Percentiles rank a stretch among this genome's conserved stretches.
Conservation (phyloP, 331 rosid genomes). For the Quercus lobata region DNA sequence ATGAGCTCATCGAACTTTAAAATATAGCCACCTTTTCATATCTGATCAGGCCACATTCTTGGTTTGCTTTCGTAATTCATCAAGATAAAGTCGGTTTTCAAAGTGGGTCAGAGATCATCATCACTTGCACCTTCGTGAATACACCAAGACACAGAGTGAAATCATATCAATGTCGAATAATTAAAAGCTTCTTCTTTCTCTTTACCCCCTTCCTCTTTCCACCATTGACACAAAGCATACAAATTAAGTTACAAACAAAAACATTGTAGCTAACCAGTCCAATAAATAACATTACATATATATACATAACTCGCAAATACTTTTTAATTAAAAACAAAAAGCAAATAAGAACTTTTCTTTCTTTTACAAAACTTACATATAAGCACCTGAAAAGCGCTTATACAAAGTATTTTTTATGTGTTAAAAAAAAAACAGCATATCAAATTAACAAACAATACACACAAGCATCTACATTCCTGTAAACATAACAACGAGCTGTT, state of each 20-base stretch:
- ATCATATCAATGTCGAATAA: not conserved
- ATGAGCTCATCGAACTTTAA: not conserved
- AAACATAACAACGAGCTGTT: not conserved
- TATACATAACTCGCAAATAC: not conserved
- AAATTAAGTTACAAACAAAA: too few relatives aligned
- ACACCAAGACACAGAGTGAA: not conserved
- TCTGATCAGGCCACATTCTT: not conserved
- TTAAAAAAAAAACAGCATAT: not conserved
- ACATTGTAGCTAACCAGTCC: too few relatives aligned
- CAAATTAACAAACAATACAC: not conserved
- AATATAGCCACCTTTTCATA: too few relatives aligned
- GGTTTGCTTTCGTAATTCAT: not conserved
- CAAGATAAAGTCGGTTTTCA: not conserved
- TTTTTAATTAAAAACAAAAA: not conserved
- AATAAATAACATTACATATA: not conserved
- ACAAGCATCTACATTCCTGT: not conserved
- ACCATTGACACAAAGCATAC: too few relatives aligned
- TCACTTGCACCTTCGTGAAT: not conserved
- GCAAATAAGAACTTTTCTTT: not conserved
- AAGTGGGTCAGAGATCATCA: not conserved
- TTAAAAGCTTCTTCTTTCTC: too few relatives aligned
- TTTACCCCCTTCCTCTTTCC: too few relatives aligned
- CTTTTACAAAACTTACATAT: not conserved
- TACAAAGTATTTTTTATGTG: not conserved
- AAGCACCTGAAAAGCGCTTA: not conserved